Conservation (phyloP, 257 asterid species). For the Ocimum tenuiflorum region DNA sequence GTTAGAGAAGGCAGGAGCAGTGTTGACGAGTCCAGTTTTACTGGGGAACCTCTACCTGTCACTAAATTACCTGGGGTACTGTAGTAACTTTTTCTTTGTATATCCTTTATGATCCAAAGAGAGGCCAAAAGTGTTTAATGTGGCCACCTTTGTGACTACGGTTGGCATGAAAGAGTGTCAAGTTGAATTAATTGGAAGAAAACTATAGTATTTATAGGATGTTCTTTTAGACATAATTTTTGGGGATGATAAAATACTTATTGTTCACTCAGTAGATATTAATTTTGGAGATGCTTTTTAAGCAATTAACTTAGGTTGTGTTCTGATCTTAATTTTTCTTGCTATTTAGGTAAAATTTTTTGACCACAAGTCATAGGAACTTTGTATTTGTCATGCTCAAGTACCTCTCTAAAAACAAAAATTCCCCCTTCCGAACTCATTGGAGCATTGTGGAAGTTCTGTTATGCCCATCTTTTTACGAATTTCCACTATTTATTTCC, state of each 20-base stretch:
- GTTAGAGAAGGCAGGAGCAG: slow-evolving; percentile 90
- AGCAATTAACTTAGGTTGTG: background rate
- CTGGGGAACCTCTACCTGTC: slow-evolving; percentile 96
- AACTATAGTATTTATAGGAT: background rate
- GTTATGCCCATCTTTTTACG: background rate
- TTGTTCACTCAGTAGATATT: background rate
- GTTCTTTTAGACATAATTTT: background rate
- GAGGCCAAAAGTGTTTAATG: background rate
- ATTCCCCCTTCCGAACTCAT: slow-evolving; percentile 1
- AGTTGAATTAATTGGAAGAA: background rate
- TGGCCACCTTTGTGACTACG: slow-evolving; percentile 4
- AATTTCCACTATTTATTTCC: background rate
- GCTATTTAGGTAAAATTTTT: slow-evolving; percentile 4
- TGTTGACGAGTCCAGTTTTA: slow-evolving; percentile 94
- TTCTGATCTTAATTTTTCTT: background rate
- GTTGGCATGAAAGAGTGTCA: slow-evolving; percentile 12
- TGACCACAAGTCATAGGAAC: background rate
- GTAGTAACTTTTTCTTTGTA: background rate
- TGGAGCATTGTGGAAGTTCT: background rate
- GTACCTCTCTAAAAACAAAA: slow-evolving; percentile 10
- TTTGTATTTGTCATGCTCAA: background rate
- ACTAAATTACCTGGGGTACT: slow-evolving; percentile 95
- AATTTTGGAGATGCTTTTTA: background rate
- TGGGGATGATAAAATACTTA: slow-evolving; percentile 7
- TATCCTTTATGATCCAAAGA: slow-evolving; percentile 3